phyloP scores from a whole-genome alignment of 495 filamentous ascomycete genomes.

The Hyaloscypha variabilis region DNA sequence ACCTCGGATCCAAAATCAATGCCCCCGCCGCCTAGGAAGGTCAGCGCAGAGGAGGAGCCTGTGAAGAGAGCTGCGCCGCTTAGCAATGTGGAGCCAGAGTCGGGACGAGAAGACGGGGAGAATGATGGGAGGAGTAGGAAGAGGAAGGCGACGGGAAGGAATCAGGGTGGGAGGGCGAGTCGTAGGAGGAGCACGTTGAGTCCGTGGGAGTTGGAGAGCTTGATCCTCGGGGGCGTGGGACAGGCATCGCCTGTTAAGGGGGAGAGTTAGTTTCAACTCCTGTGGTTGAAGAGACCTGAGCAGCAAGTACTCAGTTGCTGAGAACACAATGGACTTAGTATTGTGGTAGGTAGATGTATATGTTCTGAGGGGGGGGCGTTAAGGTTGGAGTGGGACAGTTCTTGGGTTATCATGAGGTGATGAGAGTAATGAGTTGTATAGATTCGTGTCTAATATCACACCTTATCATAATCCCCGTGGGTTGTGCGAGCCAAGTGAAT shows the following conservation, averaged over 20 bases:
- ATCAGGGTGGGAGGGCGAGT: slow-evolving; percentile 38
- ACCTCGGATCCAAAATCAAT: slow-evolving; percentile 14
- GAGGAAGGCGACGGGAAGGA: slow-evolving; percentile 26
- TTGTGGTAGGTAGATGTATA: neutral
- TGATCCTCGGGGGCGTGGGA: slow-evolving; percentile 45
- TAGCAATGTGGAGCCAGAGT: slow-evolving; percentile 37
- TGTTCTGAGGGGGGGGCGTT: neutral
- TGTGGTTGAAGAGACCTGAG: too few species aligned
- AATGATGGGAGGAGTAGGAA: slow-evolving; percentile 39
- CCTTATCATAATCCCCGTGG: neutral
- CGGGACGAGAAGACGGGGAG: slow-evolving; percentile 41
- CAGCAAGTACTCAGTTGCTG: too few species aligned
- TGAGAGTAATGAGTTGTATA: neutral
- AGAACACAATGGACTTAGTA: neutral
- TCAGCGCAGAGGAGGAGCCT: neutral
- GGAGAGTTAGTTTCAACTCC: neutral
- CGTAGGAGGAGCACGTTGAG: slow-evolving; percentile 71
- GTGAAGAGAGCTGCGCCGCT: slow-evolving; percentile 45
- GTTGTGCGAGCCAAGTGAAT: too few species aligned
- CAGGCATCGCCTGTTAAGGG: slow-evolving; percentile 14
- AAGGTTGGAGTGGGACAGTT: neutral
- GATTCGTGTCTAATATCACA: neutral
- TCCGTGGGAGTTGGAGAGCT: slow-evolving; percentile 69
- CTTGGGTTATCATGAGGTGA: neutral
- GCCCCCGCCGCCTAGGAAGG: slow-evolving; percentile 9